These are phyloP conservation scores for Kockiozyma suomiensis DNA, from an alignment of 805 yeast species.

Conservation along the genomic window DNA sequence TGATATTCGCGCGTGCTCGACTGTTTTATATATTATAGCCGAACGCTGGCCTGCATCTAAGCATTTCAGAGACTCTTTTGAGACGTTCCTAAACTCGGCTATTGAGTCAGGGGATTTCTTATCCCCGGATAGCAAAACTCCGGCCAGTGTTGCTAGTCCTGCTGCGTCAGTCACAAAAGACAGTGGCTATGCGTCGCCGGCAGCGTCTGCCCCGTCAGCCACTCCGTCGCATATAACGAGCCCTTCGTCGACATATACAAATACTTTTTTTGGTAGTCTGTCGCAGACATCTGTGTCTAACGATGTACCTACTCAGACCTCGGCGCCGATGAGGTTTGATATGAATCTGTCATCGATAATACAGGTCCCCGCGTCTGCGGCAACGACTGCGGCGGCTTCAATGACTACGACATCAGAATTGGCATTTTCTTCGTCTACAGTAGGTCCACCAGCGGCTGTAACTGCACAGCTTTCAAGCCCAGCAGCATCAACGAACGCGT, in stretches of 20 bases:
- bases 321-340: slow-evolving; percentile 17
- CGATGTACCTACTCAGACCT: not conserved
- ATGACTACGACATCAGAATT: not conserved
- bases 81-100: slow-evolving; percentile 25
- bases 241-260: not conserved
- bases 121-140: not conserved
- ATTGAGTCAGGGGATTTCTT: slow-evolving; percentile 23
- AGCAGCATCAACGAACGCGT: not conserved
- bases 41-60: slow-evolving; percentile 34
- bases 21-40: slow-evolving; percentile 28
- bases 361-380: slow-evolving; percentile 2
- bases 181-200: not conserved
- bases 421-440: slow-evolving; percentile 1
- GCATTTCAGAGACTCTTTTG: slow-evolving; percentile 31
- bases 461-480: slow-evolving; percentile 4
- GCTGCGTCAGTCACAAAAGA: not conserved
- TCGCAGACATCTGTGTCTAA: not conserved
- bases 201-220: not conserved
- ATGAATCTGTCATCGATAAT: slow-evolving; percentile 23
- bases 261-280: not conserved
- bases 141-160: not conserved
- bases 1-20: slow-evolving; percentile 31
- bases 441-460: not conserved
- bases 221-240: not conserved
- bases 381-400: not conserved